Evolutionary conservation across 257 asterid species (phyloP), one percentile per base, ranked within the genome.

Genomic region (Rauvolfia tetraphylla): DNA sequence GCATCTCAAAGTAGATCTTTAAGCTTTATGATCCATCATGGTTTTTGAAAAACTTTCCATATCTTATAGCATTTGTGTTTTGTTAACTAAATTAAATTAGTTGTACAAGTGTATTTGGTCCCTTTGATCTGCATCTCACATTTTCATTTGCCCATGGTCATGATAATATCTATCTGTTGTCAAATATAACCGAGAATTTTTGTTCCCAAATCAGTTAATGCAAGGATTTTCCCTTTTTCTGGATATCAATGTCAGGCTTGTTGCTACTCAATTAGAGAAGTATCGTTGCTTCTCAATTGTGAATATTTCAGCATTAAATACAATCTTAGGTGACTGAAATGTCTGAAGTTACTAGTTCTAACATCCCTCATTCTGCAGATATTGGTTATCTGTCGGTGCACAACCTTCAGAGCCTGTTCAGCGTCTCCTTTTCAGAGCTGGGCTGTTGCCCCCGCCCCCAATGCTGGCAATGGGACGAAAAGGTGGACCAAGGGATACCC

Each of bases 301-400:
- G 17, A 34, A 65, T 36, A 36, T 65, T 38, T 67, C 71, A 66
- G 36, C 48, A 20, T 22, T 34, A 38, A 67, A 34, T 34, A 39
- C 44, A 33, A 17, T 18, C 44, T 33, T 63, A 8, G 69, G 25
- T 63, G 23, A 67, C 34, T 53, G 44, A 36, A 53, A 39, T 48
- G n/a, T n/a, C 33, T 54, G 36, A 54, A 41, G n/a, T 48, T 13
- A 76, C 72, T 9, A 23, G 48, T 36, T 66, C 51, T 65, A 33
- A 59, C 78, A 78, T 27, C 29, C 31, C 14, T 12, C 41, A 67
- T 78, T 62, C 62, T 83, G 78, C 83, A 93, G 99, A 85, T 93
- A 93, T 68, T 95, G 97, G 97, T 90, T 95, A 59, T 93, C 98
- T 2, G 98, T 93, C 39, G 99, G 98, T 49, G 99, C 99, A 67